Conservation (phyloP, 805 yeast genomes). For the Priceomyces melissophilus region DNA sequence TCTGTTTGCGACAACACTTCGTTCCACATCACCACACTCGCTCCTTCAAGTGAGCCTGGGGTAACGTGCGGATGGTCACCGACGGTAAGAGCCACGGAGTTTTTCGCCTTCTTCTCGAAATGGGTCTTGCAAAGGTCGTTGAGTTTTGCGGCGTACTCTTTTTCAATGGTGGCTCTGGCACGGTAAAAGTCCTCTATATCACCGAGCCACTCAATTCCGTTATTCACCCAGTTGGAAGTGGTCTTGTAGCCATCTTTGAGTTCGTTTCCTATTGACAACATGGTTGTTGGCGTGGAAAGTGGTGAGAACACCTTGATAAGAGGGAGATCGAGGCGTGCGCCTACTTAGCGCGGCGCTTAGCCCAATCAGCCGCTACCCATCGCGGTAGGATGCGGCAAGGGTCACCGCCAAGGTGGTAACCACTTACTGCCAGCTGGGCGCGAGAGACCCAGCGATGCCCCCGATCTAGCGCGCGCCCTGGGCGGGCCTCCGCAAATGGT, state of each 20-base stretch:
- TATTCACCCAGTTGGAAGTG: constrained; percentile 74
- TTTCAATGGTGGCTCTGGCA: constrained; percentile 78
- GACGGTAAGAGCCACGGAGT: constrained; percentile 67
- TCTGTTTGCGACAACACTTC: constrained; percentile 85
- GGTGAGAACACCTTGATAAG: too few relatives aligned
- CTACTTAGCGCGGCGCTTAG: too few relatives aligned
- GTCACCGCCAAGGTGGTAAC: too few relatives aligned
- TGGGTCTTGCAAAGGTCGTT: constrained; percentile 62
- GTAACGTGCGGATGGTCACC: constrained; percentile 90
- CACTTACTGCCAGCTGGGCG: too few relatives aligned
- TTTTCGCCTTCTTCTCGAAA: constrained; percentile 71
- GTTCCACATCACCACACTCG: constrained; percentile 85
- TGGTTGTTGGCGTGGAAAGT: too few relatives aligned
- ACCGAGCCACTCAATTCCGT: constrained; percentile 68
- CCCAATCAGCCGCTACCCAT: too few relatives aligned
- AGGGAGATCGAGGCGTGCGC: too few relatives aligned
- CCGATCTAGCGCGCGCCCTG: too few relatives aligned
- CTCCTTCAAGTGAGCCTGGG: constrained; percentile 91
- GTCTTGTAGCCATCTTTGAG: constrained; percentile 75
- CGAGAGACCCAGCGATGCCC: too few relatives aligned
- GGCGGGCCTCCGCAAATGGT: too few relatives aligned
- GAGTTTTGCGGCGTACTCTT: constrained; percentile 73
- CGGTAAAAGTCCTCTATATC: constrained; percentile 82
- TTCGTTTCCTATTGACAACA: constrained; percentile 61
- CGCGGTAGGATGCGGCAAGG: too few relatives aligned